phyloP scores from a whole-genome alignment of 768 basidiomycete species.

The Suillus subaureus region DNA sequence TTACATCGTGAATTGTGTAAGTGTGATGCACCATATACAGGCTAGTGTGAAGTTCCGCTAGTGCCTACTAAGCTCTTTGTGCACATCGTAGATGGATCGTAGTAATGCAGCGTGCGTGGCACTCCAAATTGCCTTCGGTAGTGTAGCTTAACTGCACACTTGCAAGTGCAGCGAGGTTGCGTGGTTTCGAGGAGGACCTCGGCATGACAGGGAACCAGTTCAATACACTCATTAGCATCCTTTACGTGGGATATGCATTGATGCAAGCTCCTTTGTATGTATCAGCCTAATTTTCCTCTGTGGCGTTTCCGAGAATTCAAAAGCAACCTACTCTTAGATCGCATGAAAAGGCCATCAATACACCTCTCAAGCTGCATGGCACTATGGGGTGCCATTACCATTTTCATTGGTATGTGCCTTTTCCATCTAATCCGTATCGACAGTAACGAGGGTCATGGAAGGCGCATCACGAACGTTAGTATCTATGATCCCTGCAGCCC shows the following conservation, averaged over 20 bases:
- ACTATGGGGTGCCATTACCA: constrained; percentile 64
- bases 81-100: constrained; percentile 54
- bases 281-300: not conserved
- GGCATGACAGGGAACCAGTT: constrained; percentile 62
- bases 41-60: not conserved
- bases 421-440: constrained; percentile 5
- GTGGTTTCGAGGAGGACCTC: constrained; percentile 69
- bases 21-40: constrained; percentile 18
- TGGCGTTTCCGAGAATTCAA: not conserved
- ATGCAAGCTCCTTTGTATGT: constrained; percentile 70
- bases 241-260: constrained; percentile 69
- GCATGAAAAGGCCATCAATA: constrained; percentile 63
- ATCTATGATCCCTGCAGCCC: not conserved
- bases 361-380: constrained; percentile 67
- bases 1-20: constrained; percentile 50
- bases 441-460: constrained; percentile 12
- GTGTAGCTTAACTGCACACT: not conserved
- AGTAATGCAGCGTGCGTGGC: constrained; percentile 60
- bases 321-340: constrained; percentile 70
- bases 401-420: constrained; percentile 45
- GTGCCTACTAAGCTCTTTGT: constrained; percentile 3
- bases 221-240: constrained; percentile 64
- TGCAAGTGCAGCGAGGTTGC: constrained; percentile 27
- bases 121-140: not conserved
- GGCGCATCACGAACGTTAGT: constrained; percentile 39